These are phyloP conservation scores for Globisporangium yorkense DNA, from an alignment of 352 stramenopile species.

Conservation along the genomic window DNA sequence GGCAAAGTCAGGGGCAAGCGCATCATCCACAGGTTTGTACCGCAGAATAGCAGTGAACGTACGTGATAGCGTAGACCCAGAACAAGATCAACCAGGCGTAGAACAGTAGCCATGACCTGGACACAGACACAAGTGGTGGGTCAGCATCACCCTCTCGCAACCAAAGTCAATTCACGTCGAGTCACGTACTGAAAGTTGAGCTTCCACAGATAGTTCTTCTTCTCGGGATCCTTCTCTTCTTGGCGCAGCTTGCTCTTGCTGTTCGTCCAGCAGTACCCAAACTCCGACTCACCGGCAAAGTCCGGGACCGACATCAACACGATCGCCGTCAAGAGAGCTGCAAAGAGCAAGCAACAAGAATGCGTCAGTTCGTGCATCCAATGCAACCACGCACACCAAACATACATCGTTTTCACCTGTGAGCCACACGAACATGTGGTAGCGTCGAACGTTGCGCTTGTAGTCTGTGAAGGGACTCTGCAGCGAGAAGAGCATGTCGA, in stretches of 20 bases:
- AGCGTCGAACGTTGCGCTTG: conserved; percentile 78
- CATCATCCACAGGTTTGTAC: not conserved
- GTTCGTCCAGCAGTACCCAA: conserved; percentile 80
- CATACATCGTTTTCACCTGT: conserved; percentile 30
- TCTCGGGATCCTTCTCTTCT: conserved; percentile 20
- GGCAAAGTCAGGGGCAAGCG: conserved; percentile 10
- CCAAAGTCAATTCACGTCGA: not conserved
- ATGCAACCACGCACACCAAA: not conserved
- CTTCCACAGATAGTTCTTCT: conserved; percentile 69
- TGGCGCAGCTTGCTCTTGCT: conserved; percentile 52
- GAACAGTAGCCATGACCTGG: conserved; percentile 77
- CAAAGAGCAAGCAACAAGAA: not conserved
- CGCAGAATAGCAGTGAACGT: conserved; percentile 9
- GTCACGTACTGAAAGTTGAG: conserved; percentile 73
- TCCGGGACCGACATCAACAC: conserved; percentile 65
- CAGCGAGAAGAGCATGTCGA: conserved; percentile 81
- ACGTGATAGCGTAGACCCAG: conserved; percentile 81
- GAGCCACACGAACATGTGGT: conserved; percentile 80
- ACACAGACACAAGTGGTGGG: not conserved
- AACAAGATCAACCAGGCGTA: conserved; percentile 86
- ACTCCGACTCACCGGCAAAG: conserved; percentile 71
- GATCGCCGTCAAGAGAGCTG: conserved; percentile 61
- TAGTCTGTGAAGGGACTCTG: conserved; percentile 88
- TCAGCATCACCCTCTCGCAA: not conserved
- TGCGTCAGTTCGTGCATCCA: not conserved